These are phyloP conservation scores for Talaromyces albobiverticillius DNA, from an alignment of 2,329 filamentous ascomycete genomes.

Conservation along the genomic window DNA sequence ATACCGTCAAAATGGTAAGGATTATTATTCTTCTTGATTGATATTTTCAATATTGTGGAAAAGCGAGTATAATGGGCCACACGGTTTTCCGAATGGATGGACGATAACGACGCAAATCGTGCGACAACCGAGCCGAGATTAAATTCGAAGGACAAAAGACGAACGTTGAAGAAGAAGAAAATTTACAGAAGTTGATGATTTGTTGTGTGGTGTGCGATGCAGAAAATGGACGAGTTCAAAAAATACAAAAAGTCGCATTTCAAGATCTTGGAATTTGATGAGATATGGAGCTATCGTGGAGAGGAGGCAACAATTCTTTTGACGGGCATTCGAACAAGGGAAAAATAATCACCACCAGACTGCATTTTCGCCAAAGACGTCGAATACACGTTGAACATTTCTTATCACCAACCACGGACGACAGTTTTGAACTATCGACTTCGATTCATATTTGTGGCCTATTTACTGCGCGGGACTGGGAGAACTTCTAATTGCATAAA, in stretches of 20 bases:
- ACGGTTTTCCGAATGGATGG: background rate
- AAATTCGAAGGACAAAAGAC: background rate
- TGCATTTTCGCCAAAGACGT: background rate
- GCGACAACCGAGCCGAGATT: background rate
- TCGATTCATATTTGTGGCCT: slow-evolving; percentile 20
- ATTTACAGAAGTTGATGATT: background rate
- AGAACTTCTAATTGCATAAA: background rate
- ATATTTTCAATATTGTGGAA: slow-evolving; percentile 14
- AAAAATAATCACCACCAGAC: background rate
- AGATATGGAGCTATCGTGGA: background rate
- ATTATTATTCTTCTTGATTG: slow-evolving; percentile 11
- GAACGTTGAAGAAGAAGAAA: background rate
- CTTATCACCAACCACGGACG: background rate
- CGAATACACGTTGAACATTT: background rate
- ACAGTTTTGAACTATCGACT: background rate
- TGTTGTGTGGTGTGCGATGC: background rate
- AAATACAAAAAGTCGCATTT: background rate
- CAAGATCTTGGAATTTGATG: background rate
- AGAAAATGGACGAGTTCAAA: background rate
- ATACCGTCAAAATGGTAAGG: slow-evolving; percentile 50
- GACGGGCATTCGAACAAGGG: background rate
- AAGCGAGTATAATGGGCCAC: background rate
- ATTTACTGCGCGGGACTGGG: background rate
- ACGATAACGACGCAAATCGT: background rate
- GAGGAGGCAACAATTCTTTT: background rate